These are phyloP conservation scores for Whalleya microplaca DNA, from an alignment of 2,329 filamentous ascomycete species.

Conservation along the genomic window DNA sequence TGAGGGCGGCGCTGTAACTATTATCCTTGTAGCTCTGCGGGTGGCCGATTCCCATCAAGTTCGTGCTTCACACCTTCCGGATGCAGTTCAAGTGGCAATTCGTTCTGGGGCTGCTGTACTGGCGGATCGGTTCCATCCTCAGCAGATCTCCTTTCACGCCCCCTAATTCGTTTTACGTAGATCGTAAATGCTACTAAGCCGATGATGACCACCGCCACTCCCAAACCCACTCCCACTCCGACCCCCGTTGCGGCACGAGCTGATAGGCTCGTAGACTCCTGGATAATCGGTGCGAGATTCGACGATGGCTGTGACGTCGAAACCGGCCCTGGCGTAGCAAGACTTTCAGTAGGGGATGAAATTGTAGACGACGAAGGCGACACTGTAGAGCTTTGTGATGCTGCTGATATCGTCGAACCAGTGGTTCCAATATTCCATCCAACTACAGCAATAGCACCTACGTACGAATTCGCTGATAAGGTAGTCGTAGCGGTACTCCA, in stretches of 20 bases:
- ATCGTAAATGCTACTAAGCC: background rate
- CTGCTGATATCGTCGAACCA: background rate
- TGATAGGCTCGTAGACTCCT: background rate
- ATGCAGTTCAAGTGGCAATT: background rate
- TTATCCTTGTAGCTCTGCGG: background rate
- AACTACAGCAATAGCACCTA: slow-evolving; percentile 21
- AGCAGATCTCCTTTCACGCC: background rate
- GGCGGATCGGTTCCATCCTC: background rate
- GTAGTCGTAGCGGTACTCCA: slow-evolving; percentile 20
- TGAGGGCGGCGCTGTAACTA: background rate
- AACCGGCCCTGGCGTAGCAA: background rate
- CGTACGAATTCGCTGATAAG: slow-evolving; percentile 8
- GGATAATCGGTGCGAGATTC: background rate
- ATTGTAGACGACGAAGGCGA: background rate
- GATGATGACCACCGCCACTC: slow-evolving; percentile 1
- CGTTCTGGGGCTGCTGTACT: background rate
- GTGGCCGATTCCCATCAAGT: background rate
- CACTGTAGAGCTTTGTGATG: background rate
- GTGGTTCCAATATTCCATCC: slow-evolving; percentile 22
- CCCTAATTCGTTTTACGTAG: background rate
- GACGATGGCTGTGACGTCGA: background rate
- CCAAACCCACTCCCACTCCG: slow-evolving; percentile 5
- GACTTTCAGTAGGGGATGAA: background rate
- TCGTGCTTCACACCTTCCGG: background rate
- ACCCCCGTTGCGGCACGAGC: background rate